Percentiles rank a stretch among this genome's conserved stretches.
Evolutionary conservation across 2,329 filamentous ascomycete genomes (phyloP).

Genomic region (Beauveria bassiana): DNA sequence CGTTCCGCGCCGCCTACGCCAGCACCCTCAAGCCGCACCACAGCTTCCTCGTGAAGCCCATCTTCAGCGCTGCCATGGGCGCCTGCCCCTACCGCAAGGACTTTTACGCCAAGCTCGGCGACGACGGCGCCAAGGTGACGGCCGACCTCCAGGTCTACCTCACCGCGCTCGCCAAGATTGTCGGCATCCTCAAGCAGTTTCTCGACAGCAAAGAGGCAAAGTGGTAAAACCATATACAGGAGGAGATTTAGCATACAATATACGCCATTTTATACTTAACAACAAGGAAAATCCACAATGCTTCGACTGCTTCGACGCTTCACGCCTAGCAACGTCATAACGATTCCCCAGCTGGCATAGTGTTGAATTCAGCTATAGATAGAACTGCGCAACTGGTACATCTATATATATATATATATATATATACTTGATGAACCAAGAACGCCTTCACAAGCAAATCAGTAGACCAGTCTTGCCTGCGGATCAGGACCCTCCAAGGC

Average conservation of each 20-base stretch:
- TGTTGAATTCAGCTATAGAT: neutral
- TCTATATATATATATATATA: too few relatives aligned
- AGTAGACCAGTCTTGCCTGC: too few relatives aligned
- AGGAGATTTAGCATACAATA: slow-evolving; percentile 2
- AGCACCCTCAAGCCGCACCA: slow-evolving; percentile 88
- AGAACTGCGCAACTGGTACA: neutral
- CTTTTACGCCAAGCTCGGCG: slow-evolving; percentile 83
- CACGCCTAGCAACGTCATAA: neutral
- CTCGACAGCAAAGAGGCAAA: slow-evolving; percentile 48
- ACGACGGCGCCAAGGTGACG: slow-evolving; percentile 54
- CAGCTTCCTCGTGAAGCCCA: slow-evolving; percentile 78
- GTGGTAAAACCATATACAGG: slow-evolving; percentile 33
- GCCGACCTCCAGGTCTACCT: slow-evolving; percentile 64
- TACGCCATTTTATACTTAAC: neutral
- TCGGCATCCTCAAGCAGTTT: slow-evolving; percentile 64
- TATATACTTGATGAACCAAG: too few relatives aligned
- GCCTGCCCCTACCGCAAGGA: slow-evolving; percentile 89
- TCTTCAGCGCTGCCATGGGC: slow-evolving; percentile 89
- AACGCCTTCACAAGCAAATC: neutral
- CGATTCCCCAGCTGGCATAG: neutral
- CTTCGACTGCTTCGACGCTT: neutral
- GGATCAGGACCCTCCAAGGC: neutral
- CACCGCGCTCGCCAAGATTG: slow-evolving; percentile 65
- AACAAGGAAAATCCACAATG: neutral
- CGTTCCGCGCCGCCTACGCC: slow-evolving; percentile 81